Percentiles rank a stretch among this genome's conserved stretches.
phyloP scores from a whole-genome alignment of 225 moss, liverwort and hornwort genomes.

The Physcomitrellopsis africana region DNA sequence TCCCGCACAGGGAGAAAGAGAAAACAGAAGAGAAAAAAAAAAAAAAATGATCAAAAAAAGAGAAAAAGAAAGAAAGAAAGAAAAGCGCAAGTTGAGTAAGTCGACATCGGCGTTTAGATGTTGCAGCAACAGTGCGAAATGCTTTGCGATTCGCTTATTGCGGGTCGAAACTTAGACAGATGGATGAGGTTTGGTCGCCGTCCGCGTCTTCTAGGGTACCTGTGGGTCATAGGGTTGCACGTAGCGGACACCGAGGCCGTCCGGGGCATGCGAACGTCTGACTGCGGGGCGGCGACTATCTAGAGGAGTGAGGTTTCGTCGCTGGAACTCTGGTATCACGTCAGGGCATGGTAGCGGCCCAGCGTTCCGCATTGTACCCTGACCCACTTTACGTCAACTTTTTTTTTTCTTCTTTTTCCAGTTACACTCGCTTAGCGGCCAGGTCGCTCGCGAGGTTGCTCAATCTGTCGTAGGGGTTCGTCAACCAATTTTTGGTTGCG shows the following conservation, averaged over 20 bases:
- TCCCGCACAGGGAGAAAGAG: too few relatives aligned
- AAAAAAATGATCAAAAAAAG: too few relatives aligned
- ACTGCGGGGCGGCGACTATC: constrained; percentile 25
- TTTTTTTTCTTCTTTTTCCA: not conserved
- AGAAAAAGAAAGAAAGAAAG: too few relatives aligned
- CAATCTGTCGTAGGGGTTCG: constrained; percentile 21
- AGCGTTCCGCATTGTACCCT: constrained; percentile 48
- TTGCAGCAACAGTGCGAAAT: not conserved
- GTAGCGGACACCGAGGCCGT: constrained; percentile 23
- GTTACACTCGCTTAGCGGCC: constrained; percentile 24
- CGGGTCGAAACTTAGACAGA: not conserved
- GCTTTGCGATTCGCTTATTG: not conserved
- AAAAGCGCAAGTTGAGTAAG: too few relatives aligned
- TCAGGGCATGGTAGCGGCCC: constrained; percentile 40
- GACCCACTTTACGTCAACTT: constrained; percentile 39
- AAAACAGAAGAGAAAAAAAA: too few relatives aligned
- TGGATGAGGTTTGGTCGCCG: constrained; percentile 1
- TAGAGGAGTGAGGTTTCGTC: constrained; percentile 35
- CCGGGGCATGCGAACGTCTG: not conserved
- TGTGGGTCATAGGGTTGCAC: constrained; percentile 4
- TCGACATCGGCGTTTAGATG: not conserved
- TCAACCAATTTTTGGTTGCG: constrained; percentile 8
- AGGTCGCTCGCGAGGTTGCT: constrained; percentile 29
- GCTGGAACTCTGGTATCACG: constrained; percentile 36
- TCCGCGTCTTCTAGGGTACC: not conserved